Conservation (phyloP, 129 eudicot species). For the Escallonia herrerae region DNA sequence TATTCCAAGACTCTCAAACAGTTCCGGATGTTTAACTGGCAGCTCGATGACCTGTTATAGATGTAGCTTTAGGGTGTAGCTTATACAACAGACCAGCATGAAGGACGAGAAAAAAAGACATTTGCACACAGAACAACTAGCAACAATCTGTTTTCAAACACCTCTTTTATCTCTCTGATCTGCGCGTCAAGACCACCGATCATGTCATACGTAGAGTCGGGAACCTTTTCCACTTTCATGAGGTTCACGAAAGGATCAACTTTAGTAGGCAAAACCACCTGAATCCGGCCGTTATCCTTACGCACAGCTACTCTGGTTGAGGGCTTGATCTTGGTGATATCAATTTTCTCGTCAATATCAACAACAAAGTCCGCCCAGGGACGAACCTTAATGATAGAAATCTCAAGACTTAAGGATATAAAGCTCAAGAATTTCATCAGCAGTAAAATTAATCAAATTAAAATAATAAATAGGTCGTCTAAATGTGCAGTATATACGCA, state of each 20-base stretch:
- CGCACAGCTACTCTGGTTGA: slow-evolving; percentile 42
- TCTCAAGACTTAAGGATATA: not conserved
- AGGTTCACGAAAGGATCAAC: slow-evolving; percentile 42
- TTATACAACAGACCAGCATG: too few relatives aligned
- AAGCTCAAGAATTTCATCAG: not conserved
- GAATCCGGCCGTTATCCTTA: slow-evolving; percentile 31
- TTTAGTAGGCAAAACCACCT: slow-evolving; percentile 36
- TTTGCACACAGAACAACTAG: not conserved
- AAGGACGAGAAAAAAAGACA: too few relatives aligned
- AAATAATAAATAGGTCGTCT: too few relatives aligned
- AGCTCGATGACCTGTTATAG: slow-evolving; percentile 43
- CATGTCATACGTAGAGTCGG: slow-evolving; percentile 42
- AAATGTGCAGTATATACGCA: too few relatives aligned
- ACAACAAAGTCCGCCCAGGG: slow-evolving; percentile 34
- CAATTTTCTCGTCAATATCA: slow-evolving; percentile 39
- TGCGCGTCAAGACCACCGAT: slow-evolving; percentile 45
- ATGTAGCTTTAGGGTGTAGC: too few relatives aligned
- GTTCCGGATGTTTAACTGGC: slow-evolving; percentile 52
- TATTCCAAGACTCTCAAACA: slow-evolving; percentile 51
- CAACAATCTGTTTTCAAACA: slow-evolving; percentile 3
- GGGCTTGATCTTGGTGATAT: slow-evolving; percentile 36
- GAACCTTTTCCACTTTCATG: slow-evolving; percentile 46
- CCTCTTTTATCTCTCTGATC: slow-evolving; percentile 42
- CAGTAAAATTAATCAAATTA: not conserved
- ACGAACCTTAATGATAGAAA: slow-evolving; percentile 21